Percentiles rank a stretch among this genome's conserved stretches.
phyloP scores from a whole-genome alignment of 257 asterid species.

The Fraxinus cuspidata region DNA sequence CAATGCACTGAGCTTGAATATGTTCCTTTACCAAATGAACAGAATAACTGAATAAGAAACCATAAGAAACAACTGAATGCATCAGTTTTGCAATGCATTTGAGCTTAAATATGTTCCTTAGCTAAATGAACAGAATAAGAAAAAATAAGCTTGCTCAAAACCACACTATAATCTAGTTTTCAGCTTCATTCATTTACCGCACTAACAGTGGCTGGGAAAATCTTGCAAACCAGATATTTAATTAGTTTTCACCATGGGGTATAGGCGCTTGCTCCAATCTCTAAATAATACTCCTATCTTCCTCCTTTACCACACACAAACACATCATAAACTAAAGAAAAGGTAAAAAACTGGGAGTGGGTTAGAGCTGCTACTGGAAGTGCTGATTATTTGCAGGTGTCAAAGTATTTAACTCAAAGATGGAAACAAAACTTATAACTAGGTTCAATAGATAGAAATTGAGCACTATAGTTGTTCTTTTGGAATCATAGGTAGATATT shows the following conservation, averaged over 20 bases:
- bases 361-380: neutral
- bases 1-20: neutral
- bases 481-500: neutral
- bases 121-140: neutral
- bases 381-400: neutral
- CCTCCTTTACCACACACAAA: neutral
- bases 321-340: neutral
- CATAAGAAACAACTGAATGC: neutral
- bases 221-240: neutral
- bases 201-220: neutral
- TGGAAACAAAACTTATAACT: neutral
- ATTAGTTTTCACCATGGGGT: neutral
- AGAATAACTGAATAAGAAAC: neutral
- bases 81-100: neutral
- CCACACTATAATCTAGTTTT: neutral
- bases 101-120: neutral
- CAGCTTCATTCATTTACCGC: neutral
- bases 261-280: neutral
- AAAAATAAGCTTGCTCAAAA: neutral
- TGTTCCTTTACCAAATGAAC: neutral
- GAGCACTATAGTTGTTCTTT: neutral
- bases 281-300: neutral
- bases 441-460: neutral
- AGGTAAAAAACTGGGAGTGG: neutral
- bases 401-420: neutral